Percentiles rank a stretch among this genome's conserved stretches.
Evolutionary conservation across 1,139 yeast genomes (phyloP).

Genomic region (Pichia sp.): DNA sequence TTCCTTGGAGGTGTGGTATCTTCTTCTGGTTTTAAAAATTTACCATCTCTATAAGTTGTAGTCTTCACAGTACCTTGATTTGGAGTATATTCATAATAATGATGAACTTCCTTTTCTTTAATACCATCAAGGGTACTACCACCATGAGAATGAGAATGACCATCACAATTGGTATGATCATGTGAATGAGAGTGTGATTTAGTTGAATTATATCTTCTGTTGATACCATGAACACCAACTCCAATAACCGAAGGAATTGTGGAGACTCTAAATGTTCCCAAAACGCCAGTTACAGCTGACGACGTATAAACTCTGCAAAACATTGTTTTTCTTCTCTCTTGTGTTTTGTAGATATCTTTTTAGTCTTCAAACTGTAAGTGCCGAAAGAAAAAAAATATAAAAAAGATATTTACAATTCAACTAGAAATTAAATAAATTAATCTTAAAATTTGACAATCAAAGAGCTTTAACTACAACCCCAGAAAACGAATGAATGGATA

Average conservation of each 20-base stretch:
- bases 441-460: no score
- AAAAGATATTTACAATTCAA: no score
- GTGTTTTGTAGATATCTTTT: neutral
- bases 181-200: constrained; percentile 5
- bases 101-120: constrained; percentile 12
- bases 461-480: no score
- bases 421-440: no score
- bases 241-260: neutral
- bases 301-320: neutral
- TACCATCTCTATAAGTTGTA: constrained; percentile 10
- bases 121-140: neutral
- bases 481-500: no score
- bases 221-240: neutral
- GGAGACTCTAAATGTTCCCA: neutral
- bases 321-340: neutral
- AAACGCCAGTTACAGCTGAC: no score
- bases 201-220: neutral
- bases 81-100: constrained; percentile 13
- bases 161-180: constrained; percentile 2
- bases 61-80: constrained; percentile 12
- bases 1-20: constrained; percentile 8
- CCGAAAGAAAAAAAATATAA: neutral
- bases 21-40: constrained; percentile 7
- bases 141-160: constrained; percentile 2
- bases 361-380: neutral